Evolutionary conservation across 306 rosid species (phyloP).

Genomic region (Clitoria ternatea): DNA sequence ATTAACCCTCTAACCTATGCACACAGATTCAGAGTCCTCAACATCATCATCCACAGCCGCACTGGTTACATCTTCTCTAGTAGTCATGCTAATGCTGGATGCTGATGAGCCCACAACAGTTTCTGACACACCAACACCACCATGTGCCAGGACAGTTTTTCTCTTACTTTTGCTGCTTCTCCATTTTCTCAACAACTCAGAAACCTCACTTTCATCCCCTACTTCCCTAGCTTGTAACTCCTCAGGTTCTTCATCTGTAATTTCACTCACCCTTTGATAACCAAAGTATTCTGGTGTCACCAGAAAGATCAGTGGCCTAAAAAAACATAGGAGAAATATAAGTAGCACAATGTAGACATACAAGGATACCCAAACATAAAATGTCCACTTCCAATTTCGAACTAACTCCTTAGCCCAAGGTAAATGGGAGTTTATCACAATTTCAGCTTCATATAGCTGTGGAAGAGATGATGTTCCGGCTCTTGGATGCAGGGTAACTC

Average conservation of each 20-base stretch:
- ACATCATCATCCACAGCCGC: constrained; percentile 42
- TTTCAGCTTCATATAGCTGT: constrained; percentile 62
- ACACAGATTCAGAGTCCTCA: constrained; percentile 71
- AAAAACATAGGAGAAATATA: constrained; percentile 33
- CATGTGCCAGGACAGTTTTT: constrained; percentile 33
- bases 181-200: constrained; percentile 65
- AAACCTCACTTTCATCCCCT: constrained; percentile 41
- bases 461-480: constrained; percentile 64
- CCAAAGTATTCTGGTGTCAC: constrained; percentile 5
- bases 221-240: constrained; percentile 16
- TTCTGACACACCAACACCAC: constrained; percentile 31
- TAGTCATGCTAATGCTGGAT: constrained; percentile 37
- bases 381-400: constrained; percentile 75
- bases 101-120: constrained; percentile 49
- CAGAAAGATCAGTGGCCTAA: constrained; percentile 37
- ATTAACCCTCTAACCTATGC: constrained; percentile 27
- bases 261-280: constrained; percentile 11
- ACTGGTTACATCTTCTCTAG: constrained; percentile 47
- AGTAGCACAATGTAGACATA: constrained; percentile 46
- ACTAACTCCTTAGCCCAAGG: constrained; percentile 64
- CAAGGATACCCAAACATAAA: constrained; percentile 66
- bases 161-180: constrained; percentile 52
- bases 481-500: constrained; percentile 54
- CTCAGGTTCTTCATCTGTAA: constrained; percentile 3
- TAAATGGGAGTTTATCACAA: constrained; percentile 48